Percentiles rank a stretch among this genome's conserved stretches.
These are phyloP conservation scores for Leccinum angustisporum DNA, from an alignment of 1,284 basidiomycete genomes.

Conservation along the genomic window DNA sequence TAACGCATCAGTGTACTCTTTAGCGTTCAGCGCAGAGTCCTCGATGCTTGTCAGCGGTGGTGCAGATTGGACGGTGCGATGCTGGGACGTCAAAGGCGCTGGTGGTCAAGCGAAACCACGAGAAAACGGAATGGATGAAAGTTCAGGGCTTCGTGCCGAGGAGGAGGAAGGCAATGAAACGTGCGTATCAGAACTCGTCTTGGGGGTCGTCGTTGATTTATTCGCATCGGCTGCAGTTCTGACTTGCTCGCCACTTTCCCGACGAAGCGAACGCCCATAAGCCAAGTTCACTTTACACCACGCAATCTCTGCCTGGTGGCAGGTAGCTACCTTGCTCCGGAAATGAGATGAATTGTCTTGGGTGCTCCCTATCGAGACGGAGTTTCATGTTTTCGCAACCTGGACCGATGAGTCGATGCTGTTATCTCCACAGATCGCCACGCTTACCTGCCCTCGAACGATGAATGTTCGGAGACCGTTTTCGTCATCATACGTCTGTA, in stretches of 20 bases:
- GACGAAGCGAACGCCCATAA: constrained; percentile 93
- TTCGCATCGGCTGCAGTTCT: constrained; percentile 46
- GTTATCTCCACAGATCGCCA: background rate
- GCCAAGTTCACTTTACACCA: constrained; percentile 91
- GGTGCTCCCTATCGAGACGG: background rate
- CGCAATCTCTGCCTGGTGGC: constrained; percentile 92
- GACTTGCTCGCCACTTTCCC: constrained; percentile 91
- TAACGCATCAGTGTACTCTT: constrained; percentile 82
- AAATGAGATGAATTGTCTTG: constrained; percentile 46
- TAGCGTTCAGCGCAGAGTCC: constrained; percentile 92
- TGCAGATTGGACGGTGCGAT: constrained; percentile 92
- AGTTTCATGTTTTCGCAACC: background rate
- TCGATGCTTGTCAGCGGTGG: constrained; percentile 86
- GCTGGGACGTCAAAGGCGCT: constrained; percentile 91
- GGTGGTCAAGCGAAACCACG: constrained; percentile 62
- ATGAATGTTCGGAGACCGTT: background rate
- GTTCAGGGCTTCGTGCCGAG: constrained; percentile 35
- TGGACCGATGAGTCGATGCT: background rate
- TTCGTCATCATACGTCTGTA: constrained; percentile 5
- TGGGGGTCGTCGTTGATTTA: background rate
- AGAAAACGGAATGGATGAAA: constrained; percentile 50
- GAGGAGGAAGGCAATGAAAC: constrained; percentile 60
- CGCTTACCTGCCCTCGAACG: background rate
- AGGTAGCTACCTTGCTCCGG: constrained; percentile 63
- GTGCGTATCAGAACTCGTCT: constrained; percentile 40